Base-by-base conservation (phyloP, 805 yeast species). In the Yamadazyma insecticola region DNA sequence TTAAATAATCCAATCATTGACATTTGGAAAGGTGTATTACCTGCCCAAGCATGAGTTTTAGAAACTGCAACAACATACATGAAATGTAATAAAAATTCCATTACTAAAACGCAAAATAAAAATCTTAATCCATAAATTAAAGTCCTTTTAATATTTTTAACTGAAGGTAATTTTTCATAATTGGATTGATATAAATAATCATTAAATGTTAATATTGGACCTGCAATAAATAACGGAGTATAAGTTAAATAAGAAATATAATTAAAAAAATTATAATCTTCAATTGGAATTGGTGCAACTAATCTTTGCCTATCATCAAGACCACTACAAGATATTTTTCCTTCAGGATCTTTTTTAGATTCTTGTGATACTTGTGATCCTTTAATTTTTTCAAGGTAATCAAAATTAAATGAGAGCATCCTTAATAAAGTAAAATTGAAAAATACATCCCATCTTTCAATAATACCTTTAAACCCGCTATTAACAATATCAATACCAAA, bases 21-120 rank as follows among this genome's bases (percentile, higher is more conserved):
- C 33, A 89, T 80, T 57, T 92, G 95, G 56, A 88, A 86, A 3
- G 97, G 96, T 0, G 95, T 70, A 45, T 86, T 84, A 6, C 85
- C 86, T 10, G 71, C 69, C 96, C 97, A 90, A 2, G 96, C 95
- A 43, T 81, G 77, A 2, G 89, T 74, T 48, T 85, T 83, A 1
- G 96, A 79, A 2, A 88, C 89, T 0, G 97, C 97, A 19, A 86
- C 96, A 10, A 90, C 97, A 48, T 92, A 89, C 55, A 85, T 81
- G 55, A 63, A 86, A 51, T 92, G 99, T 22, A 92, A 60, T 8
- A 90, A 52, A 39, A 87, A 70, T 59, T 92, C 99, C 97, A 92
- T 90, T 11, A 80, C 78, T 24, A 89, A 51, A 7, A 90, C 61
- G 53, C 96, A 87, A 39, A 87, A 67, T 2, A 71, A 32, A 24